Percentiles rank a stretch among this genome's conserved stretches.
Conservation (phyloP, 441 rosid genomes). For the Erysimum cheiri region DNA sequence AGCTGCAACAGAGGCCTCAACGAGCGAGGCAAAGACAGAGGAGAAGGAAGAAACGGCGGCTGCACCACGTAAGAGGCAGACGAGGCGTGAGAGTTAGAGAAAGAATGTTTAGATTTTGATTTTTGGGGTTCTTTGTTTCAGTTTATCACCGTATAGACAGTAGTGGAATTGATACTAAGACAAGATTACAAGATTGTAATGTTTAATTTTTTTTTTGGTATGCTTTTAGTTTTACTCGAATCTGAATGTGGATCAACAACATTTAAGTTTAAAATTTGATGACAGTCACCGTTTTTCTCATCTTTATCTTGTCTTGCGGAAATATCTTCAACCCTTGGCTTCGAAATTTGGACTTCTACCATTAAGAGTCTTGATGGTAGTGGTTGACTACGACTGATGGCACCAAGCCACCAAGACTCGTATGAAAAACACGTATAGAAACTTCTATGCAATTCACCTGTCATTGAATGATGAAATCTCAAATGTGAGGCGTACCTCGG, state of each 20-base stretch:
- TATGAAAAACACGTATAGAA: background rate
- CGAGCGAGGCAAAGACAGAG: constrained; percentile 56
- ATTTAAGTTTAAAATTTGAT: constrained; percentile 6
- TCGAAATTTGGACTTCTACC: background rate
- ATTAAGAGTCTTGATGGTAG: background rate
- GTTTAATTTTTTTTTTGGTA: background rate
- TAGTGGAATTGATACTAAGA: background rate
- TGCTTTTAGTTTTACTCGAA: constrained; percentile 1
- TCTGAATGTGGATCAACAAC: background rate
- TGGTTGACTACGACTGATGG: background rate
- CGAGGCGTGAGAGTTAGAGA: constrained; percentile 64
- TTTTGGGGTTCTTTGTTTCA: constrained; percentile 20
- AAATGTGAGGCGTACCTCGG: too few species aligned
- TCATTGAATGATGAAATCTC: too few species aligned
- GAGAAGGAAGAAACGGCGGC: constrained; percentile 52
- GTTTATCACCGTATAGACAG: constrained; percentile 29
- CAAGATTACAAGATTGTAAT: constrained; percentile 19
- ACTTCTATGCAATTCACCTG: too few species aligned
- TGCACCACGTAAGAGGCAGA: constrained; percentile 64
- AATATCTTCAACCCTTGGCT: background rate
- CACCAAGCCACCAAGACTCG: background rate
- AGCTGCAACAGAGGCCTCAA: constrained; percentile 53
- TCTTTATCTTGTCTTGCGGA: background rate
- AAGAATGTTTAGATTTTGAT: constrained; percentile 3
- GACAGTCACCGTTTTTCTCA: background rate